These are phyloP conservation scores for Chalciporus piperatoides DNA, from an alignment of 1,284 basidiomycete genomes.

Conservation along the genomic window DNA sequence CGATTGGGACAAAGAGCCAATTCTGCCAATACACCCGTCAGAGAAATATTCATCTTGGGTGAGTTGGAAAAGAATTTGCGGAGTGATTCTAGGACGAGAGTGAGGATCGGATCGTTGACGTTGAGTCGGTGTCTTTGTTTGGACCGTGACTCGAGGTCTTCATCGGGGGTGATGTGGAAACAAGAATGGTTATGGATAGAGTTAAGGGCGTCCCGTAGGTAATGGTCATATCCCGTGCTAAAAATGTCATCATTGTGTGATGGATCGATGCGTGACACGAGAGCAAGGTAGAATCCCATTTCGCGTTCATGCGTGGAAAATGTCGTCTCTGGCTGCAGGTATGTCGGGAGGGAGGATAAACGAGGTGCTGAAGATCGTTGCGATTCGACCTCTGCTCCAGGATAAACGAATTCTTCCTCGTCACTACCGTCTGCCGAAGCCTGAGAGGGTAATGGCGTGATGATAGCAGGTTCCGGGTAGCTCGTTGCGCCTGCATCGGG, in stretches of 20 bases:
- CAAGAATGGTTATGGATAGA: constrained; percentile 64
- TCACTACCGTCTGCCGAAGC: constrained; percentile 46
- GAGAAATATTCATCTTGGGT: constrained; percentile 83
- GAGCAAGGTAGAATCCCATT: constrained; percentile 75
- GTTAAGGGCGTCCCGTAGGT: constrained; percentile 75
- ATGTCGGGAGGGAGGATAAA: constrained; percentile 35
- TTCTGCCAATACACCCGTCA: constrained; percentile 79
- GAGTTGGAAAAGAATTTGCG: constrained; percentile 81
- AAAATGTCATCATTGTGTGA: constrained; percentile 69
- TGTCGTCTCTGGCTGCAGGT: constrained; percentile 64
- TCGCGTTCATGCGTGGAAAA: constrained; percentile 77
- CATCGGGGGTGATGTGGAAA: constrained; percentile 43
- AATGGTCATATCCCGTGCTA: constrained; percentile 83
- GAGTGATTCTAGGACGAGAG: constrained; percentile 66
- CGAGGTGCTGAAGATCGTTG: constrained; percentile 10
- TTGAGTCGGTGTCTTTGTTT: constrained; percentile 70
- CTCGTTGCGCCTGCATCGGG: constrained; percentile 69
- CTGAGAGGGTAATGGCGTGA: constrained; percentile 23
- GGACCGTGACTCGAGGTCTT: constrained; percentile 38
- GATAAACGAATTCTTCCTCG: constrained; percentile 67
- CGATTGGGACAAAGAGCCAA: constrained; percentile 82
- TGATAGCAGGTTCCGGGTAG: constrained; percentile 60
- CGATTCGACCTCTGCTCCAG: constrained; percentile 41
- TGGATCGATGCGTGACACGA: constrained; percentile 79
- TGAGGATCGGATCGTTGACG: constrained; percentile 74